Conservation (phyloP, 106 monocot genomes). For the Xerophyta viscosa region DNA sequence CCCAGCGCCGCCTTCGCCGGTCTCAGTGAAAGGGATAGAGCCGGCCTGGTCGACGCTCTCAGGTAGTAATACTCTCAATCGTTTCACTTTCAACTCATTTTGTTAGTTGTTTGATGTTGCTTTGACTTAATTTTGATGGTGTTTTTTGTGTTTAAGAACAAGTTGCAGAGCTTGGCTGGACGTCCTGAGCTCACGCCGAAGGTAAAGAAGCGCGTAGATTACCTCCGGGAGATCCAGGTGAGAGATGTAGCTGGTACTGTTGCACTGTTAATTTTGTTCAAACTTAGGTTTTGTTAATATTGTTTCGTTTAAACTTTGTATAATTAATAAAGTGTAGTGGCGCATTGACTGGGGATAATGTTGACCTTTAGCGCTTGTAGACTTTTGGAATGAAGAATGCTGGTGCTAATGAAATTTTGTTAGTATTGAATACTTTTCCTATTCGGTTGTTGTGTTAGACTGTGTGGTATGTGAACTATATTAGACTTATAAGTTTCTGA, state of each 20-base stretch:
- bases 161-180: slow-evolving; percentile 45
- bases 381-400: too few species aligned
- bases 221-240: slow-evolving; percentile 81
- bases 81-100: background rate
- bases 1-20: slow-evolving; percentile 1
- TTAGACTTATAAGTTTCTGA: too few species aligned
- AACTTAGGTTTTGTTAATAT: too few species aligned
- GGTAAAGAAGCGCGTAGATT: slow-evolving; percentile 82
- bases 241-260: background rate
- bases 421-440: too few species aligned
- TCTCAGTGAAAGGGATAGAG: slow-evolving; percentile 18
- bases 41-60: slow-evolving; percentile 17
- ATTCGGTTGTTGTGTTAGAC: too few species aligned
- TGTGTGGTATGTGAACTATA: too few species aligned
- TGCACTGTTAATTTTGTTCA: too few species aligned
- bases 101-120: background rate
- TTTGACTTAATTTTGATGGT: background rate
- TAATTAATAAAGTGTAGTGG: too few species aligned
- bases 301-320: too few species aligned
- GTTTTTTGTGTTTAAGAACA: slow-evolving; percentile 8
- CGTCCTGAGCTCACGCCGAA: slow-evolving; percentile 45
- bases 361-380: too few species aligned
- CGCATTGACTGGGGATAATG: too few species aligned
- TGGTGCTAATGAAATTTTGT: too few species aligned
- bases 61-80: slow-evolving; percentile 7